Evolutionary conservation across 768 basidiomycete species (phyloP).

Genomic region (Mycena alexandri): DNA sequence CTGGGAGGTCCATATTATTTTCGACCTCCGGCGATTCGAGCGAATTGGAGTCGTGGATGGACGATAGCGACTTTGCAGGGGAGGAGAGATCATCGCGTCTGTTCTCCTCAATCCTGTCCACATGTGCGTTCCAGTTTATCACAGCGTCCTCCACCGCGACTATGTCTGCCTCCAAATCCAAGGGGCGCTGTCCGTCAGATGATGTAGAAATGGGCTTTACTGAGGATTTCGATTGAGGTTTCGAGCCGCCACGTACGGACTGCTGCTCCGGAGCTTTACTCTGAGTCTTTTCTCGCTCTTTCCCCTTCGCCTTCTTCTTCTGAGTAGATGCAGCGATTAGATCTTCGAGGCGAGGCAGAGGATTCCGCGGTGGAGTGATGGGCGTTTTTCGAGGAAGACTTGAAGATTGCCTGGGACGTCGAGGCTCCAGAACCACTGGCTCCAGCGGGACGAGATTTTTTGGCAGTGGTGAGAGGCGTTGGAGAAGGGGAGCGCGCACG

Average conservation of each 20-base stretch:
- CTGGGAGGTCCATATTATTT: constrained; percentile 23
- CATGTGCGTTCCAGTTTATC: constrained; percentile 29
- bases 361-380: constrained; percentile 28
- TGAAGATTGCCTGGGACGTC: background rate
- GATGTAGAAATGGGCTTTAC: background rate
- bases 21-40: constrained; percentile 26
- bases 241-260: background rate
- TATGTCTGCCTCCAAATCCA: constrained; percentile 14
- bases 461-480: constrained; percentile 12
- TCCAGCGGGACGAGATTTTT: constrained; percentile 21
- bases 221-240: constrained; percentile 14
- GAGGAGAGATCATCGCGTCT: constrained; percentile 5
- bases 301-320: constrained; percentile 33
- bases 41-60: constrained; percentile 35
- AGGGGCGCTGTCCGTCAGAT: constrained; percentile 11
- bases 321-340: constrained; percentile 36
- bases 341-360: constrained; percentile 31
- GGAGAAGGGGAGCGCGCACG: constrained; percentile 32
- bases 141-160: constrained; percentile 15
- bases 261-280: constrained; percentile 10
- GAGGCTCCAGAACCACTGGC: constrained; percentile 21
- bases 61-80: constrained; percentile 36
- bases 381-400: constrained; percentile 14
- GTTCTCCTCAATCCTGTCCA: constrained; percentile 6
- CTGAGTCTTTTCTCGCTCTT: constrained; percentile 10